phyloP scores from a whole-genome alignment of 1,139 yeast genomes.

The Pichia sp. region DNA sequence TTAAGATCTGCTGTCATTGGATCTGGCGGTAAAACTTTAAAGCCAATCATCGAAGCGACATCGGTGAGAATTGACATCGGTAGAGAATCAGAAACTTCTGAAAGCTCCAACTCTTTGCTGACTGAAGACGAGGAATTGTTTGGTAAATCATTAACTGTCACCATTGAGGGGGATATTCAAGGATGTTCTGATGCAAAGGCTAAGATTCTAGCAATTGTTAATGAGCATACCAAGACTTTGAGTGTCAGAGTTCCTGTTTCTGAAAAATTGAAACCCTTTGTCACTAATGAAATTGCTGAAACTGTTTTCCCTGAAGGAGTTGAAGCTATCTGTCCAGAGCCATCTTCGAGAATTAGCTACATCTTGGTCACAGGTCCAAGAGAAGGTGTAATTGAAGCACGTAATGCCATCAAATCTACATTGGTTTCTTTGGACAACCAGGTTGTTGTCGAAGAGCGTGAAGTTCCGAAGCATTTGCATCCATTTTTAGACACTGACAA shows the following conservation, averaged over 20 bases:
- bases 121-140: slow-evolving; percentile 44
- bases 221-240: slow-evolving; percentile 64
- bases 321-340: slow-evolving; percentile 35
- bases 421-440: slow-evolving; percentile 44
- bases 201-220: slow-evolving; percentile 68
- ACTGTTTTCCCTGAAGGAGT: slow-evolving; percentile 32
- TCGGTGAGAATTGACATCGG: slow-evolving; percentile 76
- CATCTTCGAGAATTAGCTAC: slow-evolving; percentile 30
- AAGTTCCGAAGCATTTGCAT: slow-evolving; percentile 50
- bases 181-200: slow-evolving; percentile 73
- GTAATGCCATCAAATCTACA: slow-evolving; percentile 42
- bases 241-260: slow-evolving; percentile 47
- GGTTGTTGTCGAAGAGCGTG: slow-evolving; percentile 39
- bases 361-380: slow-evolving; percentile 60
- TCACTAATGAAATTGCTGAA: slow-evolving; percentile 36
- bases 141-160: slow-evolving; percentile 55
- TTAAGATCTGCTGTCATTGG: slow-evolving; percentile 85
- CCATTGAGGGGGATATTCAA: slow-evolving; percentile 80
- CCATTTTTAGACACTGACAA: slow-evolving; percentile 40
- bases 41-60: slow-evolving; percentile 68
- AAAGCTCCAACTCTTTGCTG: slow-evolving; percentile 24
- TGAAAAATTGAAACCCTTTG: slow-evolving; percentile 49
- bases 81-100: slow-evolving; percentile 32
- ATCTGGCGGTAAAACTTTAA: slow-evolving; percentile 77
- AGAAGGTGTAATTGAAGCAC: slow-evolving; percentile 49